Conservation (phyloP, 768 basidiomycete genomes). For the Macrocybe gigantea region DNA sequence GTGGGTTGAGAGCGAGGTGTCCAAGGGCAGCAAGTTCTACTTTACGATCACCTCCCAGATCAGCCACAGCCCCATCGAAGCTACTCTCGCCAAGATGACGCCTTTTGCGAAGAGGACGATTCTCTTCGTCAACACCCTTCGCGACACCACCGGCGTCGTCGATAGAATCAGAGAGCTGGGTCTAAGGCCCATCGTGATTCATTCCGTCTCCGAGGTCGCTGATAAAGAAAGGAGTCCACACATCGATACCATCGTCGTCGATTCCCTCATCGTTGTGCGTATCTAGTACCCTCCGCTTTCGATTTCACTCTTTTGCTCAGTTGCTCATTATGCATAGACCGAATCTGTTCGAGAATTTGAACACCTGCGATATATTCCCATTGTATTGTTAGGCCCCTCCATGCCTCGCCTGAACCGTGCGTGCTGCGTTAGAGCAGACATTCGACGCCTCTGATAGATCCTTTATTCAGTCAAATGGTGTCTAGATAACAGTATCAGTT, state of each 20-base stretch:
- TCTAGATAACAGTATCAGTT: slow-evolving; percentile 91
- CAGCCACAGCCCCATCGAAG: slow-evolving; percentile 67
- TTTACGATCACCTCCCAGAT: slow-evolving; percentile 92
- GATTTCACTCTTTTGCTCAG: background rate
- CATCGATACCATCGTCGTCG: slow-evolving; percentile 94
- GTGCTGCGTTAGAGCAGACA: slow-evolving; percentile 19
- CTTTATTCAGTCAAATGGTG: slow-evolving; percentile 83
- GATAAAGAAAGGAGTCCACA: slow-evolving; percentile 80
- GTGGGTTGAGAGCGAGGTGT: slow-evolving; percentile 96
- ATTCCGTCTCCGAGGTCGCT: slow-evolving; percentile 73
- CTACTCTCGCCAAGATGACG: slow-evolving; percentile 70
- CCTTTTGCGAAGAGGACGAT: slow-evolving; percentile 87
- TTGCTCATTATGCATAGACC: slow-evolving; percentile 43
- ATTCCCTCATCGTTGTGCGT: slow-evolving; percentile 78
- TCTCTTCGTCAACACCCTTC: slow-evolving; percentile 84
- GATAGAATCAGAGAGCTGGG: slow-evolving; percentile 75
- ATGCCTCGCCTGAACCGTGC: slow-evolving; percentile 71
- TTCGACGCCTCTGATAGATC: background rate
- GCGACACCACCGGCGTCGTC: slow-evolving; percentile 71
- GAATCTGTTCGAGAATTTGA: slow-evolving; percentile 89
- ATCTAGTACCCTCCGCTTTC: slow-evolving; percentile 1
- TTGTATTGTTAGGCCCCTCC: slow-evolving; percentile 82
- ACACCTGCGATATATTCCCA: slow-evolving; percentile 93
- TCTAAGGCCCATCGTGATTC: slow-evolving; percentile 69
- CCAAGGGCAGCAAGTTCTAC: slow-evolving; percentile 92